Evolutionary conservation across 441 rosid genomes (phyloP), one percentile per base, ranked within the genome.

Genomic region (Corymbia citriodora): DNA sequence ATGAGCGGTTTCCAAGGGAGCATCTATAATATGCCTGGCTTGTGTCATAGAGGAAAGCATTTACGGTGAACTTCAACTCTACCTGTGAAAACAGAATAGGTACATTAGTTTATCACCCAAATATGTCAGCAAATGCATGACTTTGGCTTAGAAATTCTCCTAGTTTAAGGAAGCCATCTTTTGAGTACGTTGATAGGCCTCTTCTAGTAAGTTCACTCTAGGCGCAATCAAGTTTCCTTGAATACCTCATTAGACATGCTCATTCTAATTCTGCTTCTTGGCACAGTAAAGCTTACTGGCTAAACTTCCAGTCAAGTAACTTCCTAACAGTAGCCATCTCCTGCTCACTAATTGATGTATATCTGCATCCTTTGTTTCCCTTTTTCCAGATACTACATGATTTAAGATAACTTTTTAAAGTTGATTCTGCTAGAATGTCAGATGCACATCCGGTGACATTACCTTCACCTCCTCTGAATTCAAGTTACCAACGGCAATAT

Each of bases 401-500:
- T 23, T 79, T 40, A 79, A 74, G 50, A 74, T 0, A 25, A 48
- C 10, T 21, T 40, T 79, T 48, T 23, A 7, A 23, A 79, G 85
- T 79, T 45, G 16, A 45, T 40, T 31, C 85, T 45, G 18, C 52
- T 40, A 45, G 52, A 40, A 40, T 79, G 85, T 79, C 85, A 40
- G 85, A 21, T 17, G 11, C 52, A 45, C 85, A 31, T 17, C 29
- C 6, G 9, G 85, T 21, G 23, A 13, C 12, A 10, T 91, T 91
- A 96, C 97, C 96, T 93, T 90, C 63, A 93, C 95, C 65, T 93
- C 93, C 88, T 94, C 93, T 21, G 93, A 90, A 92, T 96, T 95
- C 65, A 93, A 89, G 90, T 96, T 96, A 27, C 93, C 91, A 6
- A 94, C 88, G 7, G 96, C 96, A 72, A 96, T 90, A 59, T 94